phyloP scores from a whole-genome alignment of 1,139 yeast genomes.

The Groenewaldozyma sp. region DNA sequence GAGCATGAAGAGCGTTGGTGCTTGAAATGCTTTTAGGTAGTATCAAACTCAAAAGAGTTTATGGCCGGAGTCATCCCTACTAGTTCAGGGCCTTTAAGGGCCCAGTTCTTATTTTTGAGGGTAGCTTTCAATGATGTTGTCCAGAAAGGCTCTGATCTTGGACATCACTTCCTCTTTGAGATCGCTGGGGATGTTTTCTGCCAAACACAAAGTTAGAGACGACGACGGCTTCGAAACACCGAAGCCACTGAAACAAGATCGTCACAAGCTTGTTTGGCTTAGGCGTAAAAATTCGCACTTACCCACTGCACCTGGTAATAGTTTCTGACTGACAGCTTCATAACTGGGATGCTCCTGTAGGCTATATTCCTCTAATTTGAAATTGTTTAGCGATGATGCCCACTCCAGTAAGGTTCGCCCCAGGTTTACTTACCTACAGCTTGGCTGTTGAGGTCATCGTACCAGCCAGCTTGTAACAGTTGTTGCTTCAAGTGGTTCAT shows the following conservation, averaged over 20 bases:
- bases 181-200: slow-evolving; percentile 52
- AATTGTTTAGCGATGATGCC: not conserved
- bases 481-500: slow-evolving; percentile 42
- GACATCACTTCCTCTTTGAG: slow-evolving; percentile 52
- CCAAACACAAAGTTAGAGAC: slow-evolving; percentile 1
- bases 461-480: slow-evolving; percentile 78
- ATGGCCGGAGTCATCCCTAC: too few relatives aligned
- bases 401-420: not conserved
- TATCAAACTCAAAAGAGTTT: too few relatives aligned
- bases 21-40: too few relatives aligned
- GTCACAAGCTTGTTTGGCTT: too few relatives aligned
- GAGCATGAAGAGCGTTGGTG: too few relatives aligned
- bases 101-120: too few relatives aligned
- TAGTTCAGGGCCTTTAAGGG: too few relatives aligned
- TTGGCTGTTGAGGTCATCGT: slow-evolving; percentile 56
- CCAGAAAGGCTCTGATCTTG: slow-evolving; percentile 54
- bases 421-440: slow-evolving; percentile 34
- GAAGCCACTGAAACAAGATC: not conserved
- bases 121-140: slow-evolving; percentile 29
- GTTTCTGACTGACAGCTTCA: slow-evolving; percentile 32
- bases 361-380: slow-evolving; percentile 31
- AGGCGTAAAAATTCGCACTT: too few relatives aligned
- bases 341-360: slow-evolving; percentile 40
- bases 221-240: not conserved
- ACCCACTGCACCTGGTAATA: slow-evolving; percentile 31